Conservation (phyloP, 306 rosid species). For the Dalbergia cochinchinensis region DNA sequence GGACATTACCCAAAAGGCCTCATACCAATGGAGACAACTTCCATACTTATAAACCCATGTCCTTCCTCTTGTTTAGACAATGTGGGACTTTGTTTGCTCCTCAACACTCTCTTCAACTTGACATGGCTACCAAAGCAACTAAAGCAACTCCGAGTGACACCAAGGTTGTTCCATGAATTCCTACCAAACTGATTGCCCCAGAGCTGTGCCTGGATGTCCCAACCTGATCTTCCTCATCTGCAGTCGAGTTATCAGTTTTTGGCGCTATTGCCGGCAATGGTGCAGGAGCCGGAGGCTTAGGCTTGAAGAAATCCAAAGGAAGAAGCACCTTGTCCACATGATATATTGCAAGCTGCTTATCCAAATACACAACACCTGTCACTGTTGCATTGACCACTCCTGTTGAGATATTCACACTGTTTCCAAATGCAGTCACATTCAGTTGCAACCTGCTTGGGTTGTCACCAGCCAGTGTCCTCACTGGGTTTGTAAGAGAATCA, state of each 20-base stretch:
- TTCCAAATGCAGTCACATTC: conserved; percentile 57
- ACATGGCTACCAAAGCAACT: not conserved
- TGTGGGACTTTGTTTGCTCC: no score
- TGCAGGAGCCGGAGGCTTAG: conserved; percentile 49
- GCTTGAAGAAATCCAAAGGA: conserved; percentile 56
- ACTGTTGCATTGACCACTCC: conserved; percentile 64
- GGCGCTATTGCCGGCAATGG: conserved; percentile 40
- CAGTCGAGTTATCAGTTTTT: conserved; percentile 14
- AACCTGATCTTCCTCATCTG: not conserved
- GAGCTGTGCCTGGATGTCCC: conserved; percentile 37
- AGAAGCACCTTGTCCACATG: conserved; percentile 58
- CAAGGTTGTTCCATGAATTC: conserved; percentile 33
- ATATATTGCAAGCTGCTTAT: conserved; percentile 56
- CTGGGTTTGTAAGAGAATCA: conserved; percentile 61
- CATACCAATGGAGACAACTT: no score
- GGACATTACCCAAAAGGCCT: no score
- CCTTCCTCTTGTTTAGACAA: no score
- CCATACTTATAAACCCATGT: no score
- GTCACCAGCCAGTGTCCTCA: conserved; percentile 64
- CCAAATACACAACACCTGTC: conserved; percentile 53
- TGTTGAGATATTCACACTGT: conserved; percentile 54
- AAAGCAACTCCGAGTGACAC: conserved; percentile 40
- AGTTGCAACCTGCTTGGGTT: conserved; percentile 49
- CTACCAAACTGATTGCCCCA: conserved; percentile 9
- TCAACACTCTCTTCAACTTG: conserved; percentile 1